Evolutionary conservation across 331 rosid species (phyloP).

Genomic region (Arachis monticola): DNA sequence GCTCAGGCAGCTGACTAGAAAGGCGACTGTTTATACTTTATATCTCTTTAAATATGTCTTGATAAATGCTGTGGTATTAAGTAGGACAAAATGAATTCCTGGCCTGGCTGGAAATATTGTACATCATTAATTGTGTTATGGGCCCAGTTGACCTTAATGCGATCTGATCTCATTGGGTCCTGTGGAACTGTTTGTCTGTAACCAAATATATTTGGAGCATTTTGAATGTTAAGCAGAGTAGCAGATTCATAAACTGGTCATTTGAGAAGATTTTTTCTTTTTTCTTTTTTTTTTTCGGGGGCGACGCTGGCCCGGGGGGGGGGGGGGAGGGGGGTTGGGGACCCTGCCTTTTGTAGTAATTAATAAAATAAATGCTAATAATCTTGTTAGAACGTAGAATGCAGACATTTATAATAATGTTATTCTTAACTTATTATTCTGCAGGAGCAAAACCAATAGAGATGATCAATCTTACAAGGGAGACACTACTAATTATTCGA

Average conservation of each 20-base stretch:
- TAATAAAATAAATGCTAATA: not conserved
- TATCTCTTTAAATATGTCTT: not conserved
- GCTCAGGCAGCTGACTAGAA: not conserved
- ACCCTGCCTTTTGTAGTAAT: constrained; percentile 8
- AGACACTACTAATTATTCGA: constrained; percentile 41
- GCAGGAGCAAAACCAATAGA: constrained; percentile 58
- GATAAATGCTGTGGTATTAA: not conserved
- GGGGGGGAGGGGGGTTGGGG: not conserved
- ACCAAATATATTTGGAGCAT: not conserved
- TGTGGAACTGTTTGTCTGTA: not conserved
- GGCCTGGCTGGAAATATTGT: not conserved
- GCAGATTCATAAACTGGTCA: constrained; percentile 22
- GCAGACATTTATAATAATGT: constrained; percentile 10
- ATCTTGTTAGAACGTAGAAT: constrained; percentile 24
- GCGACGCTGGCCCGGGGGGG: too few relatives aligned
- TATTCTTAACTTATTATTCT: constrained; percentile 33
- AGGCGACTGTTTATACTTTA: not conserved
- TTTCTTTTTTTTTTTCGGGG: not conserved
- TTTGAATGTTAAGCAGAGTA: constrained; percentile 5
- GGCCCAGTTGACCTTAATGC: not conserved
- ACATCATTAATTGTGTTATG: not conserved
- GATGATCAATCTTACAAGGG: constrained; percentile 40
- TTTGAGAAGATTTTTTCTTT: not conserved
- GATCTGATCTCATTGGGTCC: not conserved
- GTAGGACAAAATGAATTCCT: not conserved